Conservation (phyloP, 176 grass and related monocot genomes). For the Lolium rigidum region DNA sequence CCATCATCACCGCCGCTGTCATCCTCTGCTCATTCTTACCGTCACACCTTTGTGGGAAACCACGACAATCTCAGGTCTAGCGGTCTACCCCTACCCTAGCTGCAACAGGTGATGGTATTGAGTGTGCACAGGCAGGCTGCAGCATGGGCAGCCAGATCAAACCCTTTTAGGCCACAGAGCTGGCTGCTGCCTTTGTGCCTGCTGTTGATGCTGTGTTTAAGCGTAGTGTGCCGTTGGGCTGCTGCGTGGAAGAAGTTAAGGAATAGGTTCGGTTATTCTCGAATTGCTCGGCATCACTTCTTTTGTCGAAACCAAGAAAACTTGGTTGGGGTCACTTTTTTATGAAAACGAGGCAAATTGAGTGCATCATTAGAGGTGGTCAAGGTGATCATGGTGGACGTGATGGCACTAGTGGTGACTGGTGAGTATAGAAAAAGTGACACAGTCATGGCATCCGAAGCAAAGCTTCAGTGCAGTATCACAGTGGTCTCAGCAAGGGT, state of each 20-base stretch:
- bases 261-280: neutral
- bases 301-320: neutral
- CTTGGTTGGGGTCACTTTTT: neutral
- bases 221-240: neutral
- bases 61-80: neutral
- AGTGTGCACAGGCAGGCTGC: neutral
- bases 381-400: neutral
- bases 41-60: neutral
- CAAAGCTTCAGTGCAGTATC: slow-evolving; percentile 13
- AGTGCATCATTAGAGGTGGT: neutral
- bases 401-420: neutral
- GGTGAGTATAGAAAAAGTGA: slow-evolving; percentile 9
- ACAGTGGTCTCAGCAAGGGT: neutral
- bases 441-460: slow-evolving; percentile 4
- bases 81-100: neutral
- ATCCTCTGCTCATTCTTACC: neutral
- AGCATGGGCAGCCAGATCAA: neutral
- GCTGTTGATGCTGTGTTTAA: neutral
- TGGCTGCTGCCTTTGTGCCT: neutral
- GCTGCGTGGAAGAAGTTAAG: neutral
- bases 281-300: slow-evolving; percentile 2
- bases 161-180: neutral
- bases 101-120: neutral
- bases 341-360: neutral
- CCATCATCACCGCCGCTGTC: neutral